Conservation (phyloP, 768 basidiomycete species). For the Mrakia gelida region DNA sequence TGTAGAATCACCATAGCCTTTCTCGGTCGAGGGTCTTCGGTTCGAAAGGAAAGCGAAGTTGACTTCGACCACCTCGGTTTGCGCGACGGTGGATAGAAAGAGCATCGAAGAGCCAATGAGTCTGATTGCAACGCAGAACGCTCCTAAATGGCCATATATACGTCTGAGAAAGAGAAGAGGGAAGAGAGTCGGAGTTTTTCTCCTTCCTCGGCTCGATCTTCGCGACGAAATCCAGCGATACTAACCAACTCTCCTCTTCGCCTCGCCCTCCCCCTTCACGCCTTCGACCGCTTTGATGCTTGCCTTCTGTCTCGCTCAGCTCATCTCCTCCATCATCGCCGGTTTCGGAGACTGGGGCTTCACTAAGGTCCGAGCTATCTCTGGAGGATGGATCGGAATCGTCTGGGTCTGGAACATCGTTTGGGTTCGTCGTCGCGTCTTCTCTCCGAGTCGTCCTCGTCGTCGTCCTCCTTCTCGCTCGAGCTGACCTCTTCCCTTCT, state of each 20-base stretch:
- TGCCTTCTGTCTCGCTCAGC: constrained; percentile 90
- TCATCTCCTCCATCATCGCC: constrained; percentile 92
- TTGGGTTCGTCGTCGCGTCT: constrained; percentile 47
- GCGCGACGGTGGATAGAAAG: too few relatives aligned
- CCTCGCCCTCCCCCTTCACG: background rate
- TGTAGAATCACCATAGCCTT: too few relatives aligned
- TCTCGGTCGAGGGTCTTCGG: too few relatives aligned
- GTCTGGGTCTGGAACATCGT: constrained; percentile 81
- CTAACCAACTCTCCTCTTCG: background rate
- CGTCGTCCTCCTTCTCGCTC: background rate
- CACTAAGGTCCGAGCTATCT: constrained; percentile 72
- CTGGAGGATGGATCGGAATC: constrained; percentile 94
- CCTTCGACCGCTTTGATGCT: constrained; percentile 80
- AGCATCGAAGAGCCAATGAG: too few relatives aligned
- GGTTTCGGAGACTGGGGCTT: constrained; percentile 92
- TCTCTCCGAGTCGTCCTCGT: background rate
- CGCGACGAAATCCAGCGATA: background rate
- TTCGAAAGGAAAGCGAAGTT: too few relatives aligned
- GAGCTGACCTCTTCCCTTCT: constrained; percentile 21
- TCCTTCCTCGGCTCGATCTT: background rate
- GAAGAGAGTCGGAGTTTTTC: constrained; percentile 56
- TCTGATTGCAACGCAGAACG: too few relatives aligned
- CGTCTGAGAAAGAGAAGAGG: too few relatives aligned
- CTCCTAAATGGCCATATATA: too few relatives aligned
- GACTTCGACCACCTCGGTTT: too few relatives aligned